phyloP scores from a whole-genome alignment of 1,139 yeast genomes.

The Yarrowia galli region DNA sequence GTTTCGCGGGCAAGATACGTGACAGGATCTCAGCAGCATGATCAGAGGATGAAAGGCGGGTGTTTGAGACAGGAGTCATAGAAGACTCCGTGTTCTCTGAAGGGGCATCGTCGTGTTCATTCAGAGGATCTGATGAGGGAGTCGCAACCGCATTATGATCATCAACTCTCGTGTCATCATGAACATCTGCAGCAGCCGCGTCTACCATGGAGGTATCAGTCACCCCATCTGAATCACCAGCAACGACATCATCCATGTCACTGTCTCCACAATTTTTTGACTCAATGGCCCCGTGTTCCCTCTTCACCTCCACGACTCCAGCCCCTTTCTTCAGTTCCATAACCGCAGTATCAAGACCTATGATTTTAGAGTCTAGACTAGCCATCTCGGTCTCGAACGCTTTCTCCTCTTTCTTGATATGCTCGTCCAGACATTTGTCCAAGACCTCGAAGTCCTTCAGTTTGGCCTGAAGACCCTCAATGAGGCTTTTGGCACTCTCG shows the following conservation, averaged over 20 bases:
- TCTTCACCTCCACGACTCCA: background rate
- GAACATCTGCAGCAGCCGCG: background rate
- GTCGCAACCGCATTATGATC: no score
- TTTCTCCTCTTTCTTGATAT: background rate
- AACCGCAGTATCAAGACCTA: background rate
- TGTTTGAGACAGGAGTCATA: no score
- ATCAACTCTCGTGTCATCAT: background rate
- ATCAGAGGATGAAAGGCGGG: background rate
- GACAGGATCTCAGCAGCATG: background rate
- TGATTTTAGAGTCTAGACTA: background rate
- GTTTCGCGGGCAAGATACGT: background rate
- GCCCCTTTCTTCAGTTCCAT: background rate
- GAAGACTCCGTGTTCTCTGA: no score
- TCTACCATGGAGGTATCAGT: background rate
- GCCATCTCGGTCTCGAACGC: background rate
- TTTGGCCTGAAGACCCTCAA: background rate
- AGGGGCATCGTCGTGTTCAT: no score
- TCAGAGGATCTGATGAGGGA: background rate
- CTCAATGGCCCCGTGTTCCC: background rate
- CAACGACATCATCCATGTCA: background rate
- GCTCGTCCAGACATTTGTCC: background rate
- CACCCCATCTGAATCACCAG: background rate
- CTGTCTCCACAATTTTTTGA: background rate
- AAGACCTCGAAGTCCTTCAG: background rate
- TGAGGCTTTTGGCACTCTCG: background rate